phyloP scores from a whole-genome alignment of 2,329 filamentous ascomycete genomes.

The Trichoderma sp. region DNA sequence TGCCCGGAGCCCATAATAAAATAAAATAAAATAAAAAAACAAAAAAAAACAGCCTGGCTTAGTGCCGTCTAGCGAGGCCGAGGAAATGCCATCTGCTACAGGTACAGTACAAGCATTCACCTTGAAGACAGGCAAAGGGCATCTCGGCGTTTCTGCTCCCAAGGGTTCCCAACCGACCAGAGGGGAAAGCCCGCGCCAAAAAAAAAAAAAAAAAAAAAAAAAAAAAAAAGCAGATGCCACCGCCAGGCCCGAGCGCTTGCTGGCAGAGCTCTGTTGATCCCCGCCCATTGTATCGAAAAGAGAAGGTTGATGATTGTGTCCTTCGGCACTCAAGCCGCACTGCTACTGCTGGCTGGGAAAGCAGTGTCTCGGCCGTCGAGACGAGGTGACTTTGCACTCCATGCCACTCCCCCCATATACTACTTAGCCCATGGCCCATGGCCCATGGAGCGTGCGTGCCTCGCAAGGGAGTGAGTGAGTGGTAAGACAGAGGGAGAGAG shows the following conservation, averaged over 20 bases:
- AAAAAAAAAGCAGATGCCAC: constrained; percentile 1
- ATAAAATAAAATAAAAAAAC: neutral
- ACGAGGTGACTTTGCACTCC: neutral
- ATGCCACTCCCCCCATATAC: neutral
- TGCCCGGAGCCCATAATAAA: neutral
- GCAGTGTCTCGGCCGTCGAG: neutral
- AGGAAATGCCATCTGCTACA: neutral
- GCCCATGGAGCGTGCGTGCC: neutral
- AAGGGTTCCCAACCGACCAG: neutral
- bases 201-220: too few species aligned
- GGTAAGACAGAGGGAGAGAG: neutral
- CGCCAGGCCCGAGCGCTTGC: neutral
- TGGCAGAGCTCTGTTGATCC: neutral
- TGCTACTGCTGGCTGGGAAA: neutral
- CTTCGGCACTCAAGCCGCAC: neutral
- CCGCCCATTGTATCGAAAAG: constrained; percentile 8
- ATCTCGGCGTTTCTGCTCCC: neutral
- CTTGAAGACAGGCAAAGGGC: neutral
- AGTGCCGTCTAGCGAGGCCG: neutral
- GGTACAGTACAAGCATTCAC: too few species aligned
- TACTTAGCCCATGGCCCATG: neutral
- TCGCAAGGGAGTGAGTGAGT: neutral
- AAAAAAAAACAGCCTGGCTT: neutral
- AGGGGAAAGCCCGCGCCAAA: neutral
- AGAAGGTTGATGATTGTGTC: constrained; percentile 14